These are phyloP conservation scores for Globisporangium radiosum DNA, from an alignment of 352 stramenopile species.

Conservation along the genomic window DNA sequence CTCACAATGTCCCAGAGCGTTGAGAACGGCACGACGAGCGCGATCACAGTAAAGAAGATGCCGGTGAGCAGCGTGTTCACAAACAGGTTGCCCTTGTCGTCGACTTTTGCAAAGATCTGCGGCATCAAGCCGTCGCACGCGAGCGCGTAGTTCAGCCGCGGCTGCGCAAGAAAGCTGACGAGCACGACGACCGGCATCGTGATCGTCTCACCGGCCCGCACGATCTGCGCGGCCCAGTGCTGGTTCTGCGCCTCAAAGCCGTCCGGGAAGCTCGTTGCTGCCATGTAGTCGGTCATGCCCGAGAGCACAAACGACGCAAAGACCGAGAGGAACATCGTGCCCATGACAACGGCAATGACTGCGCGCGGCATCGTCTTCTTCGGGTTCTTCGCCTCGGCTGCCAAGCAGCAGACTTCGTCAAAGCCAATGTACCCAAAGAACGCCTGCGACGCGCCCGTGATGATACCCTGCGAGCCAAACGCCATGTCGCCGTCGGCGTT, in stretches of 20 bases:
- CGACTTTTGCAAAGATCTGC: constrained; percentile 82
- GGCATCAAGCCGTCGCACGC: constrained; percentile 91
- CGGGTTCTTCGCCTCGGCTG: constrained; percentile 61
- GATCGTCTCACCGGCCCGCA: constrained; percentile 50
- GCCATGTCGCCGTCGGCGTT: constrained; percentile 3
- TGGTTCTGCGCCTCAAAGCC: constrained; percentile 34
- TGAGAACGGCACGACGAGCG: constrained; percentile 71
- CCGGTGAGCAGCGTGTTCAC: constrained; percentile 67
- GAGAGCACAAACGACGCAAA: constrained; percentile 79
- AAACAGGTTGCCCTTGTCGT: constrained; percentile 78
- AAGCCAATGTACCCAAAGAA: constrained; percentile 94
- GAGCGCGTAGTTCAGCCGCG: constrained; percentile 90
- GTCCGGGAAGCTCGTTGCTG: constrained; percentile 22
- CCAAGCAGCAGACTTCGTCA: constrained; percentile 91
- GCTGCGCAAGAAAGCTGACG: constrained; percentile 90
- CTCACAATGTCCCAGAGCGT: constrained; percentile 85
- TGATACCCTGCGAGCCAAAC: constrained; percentile 45
- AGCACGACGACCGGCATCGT: constrained; percentile 93
- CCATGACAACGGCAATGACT: constrained; percentile 69
- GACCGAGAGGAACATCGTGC: constrained; percentile 58
- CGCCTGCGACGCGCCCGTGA: constrained; percentile 70
- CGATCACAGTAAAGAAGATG: constrained; percentile 55
- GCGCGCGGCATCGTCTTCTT: constrained; percentile 62
- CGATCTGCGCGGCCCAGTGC: constrained; percentile 44
- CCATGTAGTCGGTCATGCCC: constrained; percentile 37